A percentile compares a stretch with the other conserved stretches of the same genome.
phyloP scores from a whole-genome alignment of 305 asterid species.

The Ruellia speciosa region DNA sequence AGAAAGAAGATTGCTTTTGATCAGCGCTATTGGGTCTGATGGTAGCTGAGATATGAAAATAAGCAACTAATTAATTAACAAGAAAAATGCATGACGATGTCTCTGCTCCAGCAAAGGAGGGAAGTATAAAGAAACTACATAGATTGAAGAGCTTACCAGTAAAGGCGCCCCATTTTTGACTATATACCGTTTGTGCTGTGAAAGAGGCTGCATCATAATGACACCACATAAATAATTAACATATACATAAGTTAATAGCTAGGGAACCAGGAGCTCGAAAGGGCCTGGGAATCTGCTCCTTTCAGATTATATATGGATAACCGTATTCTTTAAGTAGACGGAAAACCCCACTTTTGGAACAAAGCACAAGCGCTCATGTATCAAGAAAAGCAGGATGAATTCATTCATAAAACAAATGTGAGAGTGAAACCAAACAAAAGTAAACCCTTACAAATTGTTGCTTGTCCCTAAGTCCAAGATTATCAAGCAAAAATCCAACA shows the following conservation, averaged over 20 bases:
- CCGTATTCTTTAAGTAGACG: conserved; percentile 3
- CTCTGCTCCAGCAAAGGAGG: conserved; percentile 18
- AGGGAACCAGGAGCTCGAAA: background rate
- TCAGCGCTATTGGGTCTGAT: conserved; percentile 56
- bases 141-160: conserved; percentile 39
- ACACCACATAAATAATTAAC: conserved; percentile 1
- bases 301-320: background rate
- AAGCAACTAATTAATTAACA: conserved; percentile 17
- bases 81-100: conserved; percentile 17
- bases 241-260: conserved; percentile 1
- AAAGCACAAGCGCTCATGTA: background rate
- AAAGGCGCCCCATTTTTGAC: conserved; percentile 66
- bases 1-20: conserved; percentile 70
- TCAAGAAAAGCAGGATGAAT: conserved; percentile 3
- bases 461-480: conserved; percentile 62
- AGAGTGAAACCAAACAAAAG: conserved; percentile 11
- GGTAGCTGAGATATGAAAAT: conserved; percentile 58
- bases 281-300: conserved; percentile 3
- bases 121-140: conserved; percentile 5
- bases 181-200: conserved; percentile 76
- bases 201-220: conserved; percentile 56
- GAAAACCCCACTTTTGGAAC: conserved; percentile 7
- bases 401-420: conserved; percentile 3
- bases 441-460: conserved; percentile 59
- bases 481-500: conserved; percentile 72